Base-by-base conservation (phyloP, 2,329 filamentous ascomycete species). In the Diaporthe ampelina region DNA sequence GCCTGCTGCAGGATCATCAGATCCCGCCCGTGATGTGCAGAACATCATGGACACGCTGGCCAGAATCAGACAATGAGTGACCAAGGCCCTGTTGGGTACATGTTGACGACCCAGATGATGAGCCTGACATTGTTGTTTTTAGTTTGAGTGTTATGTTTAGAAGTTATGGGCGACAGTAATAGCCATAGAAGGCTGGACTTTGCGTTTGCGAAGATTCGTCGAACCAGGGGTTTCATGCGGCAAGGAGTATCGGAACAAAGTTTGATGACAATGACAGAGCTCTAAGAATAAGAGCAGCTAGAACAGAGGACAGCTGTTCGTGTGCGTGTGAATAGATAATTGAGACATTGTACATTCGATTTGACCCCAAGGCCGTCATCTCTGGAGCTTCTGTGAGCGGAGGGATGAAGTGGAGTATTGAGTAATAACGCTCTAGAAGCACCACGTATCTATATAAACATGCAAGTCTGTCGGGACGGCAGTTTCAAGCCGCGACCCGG, bases 21-120 rank as follows among this genome's bases (percentile, higher is more conserved):
- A 86, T 72, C 82, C 85, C 17, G 85, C 86, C 11, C 85, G 91
- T 17, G 87, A 91, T 70, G 87, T 95, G 78, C 90, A 93, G 80
- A 93, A 94, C 78, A 94, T 95, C 69, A 93, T 95, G 89, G 91
- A 92, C 19, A 91, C 94, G 78, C 84, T 95, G 74, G 90, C 92
- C 61, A 90, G 89, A 78, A 93, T 90, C 79, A 87, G 91, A 76
- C 88, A 91, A 80, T 91, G 79, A 72, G 19, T 19, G 21, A 11
- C 40, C 10, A 15, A 24, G 15, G n/a, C 9, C 32, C 11, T 13
- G 8, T 17, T 8, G 32, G n/a, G 48, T 5, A 52, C 15, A 9
- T 15, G 24, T 24, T 68, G 45, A 68, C 17, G 63, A 40, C 6
- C n/a, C 15, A 40, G n/a, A 68, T 54, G 29, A 54, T 21, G 32